Evolutionary conservation across 2,329 filamentous ascomycete genomes (phyloP).

Genomic region (Fusarium concolor): DNA sequence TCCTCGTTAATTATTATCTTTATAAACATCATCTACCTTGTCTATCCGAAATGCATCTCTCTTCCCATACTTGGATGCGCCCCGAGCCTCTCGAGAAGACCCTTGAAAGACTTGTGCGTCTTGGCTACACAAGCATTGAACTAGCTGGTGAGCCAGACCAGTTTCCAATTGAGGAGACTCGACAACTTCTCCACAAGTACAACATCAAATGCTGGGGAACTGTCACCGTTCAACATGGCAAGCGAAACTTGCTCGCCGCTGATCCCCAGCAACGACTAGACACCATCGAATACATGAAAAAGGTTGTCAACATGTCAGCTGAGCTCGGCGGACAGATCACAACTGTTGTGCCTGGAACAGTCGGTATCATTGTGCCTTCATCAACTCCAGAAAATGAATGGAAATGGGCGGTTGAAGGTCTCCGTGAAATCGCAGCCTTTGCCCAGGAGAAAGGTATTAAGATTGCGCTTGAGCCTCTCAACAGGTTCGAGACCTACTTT

Average conservation of each 20-base stretch:
- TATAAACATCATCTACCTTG: rapidly evolving
- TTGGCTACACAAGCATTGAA: slow-evolving; percentile 36
- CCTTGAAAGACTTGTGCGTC: slow-evolving; percentile 16
- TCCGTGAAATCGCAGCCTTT: slow-evolving; percentile 27
- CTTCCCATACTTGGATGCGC: slow-evolving; percentile 41
- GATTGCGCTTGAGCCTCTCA: slow-evolving; percentile 37
- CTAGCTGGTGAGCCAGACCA: slow-evolving; percentile 29
- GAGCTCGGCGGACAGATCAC: slow-evolving; percentile 30
- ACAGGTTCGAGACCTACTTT: slow-evolving; percentile 42
- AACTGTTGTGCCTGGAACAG: slow-evolving; percentile 24
- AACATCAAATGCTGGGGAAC: slow-evolving; percentile 34
- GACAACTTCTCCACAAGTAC: slow-evolving; percentile 28
- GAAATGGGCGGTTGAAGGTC: slow-evolving; percentile 32
- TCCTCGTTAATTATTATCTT: no score
- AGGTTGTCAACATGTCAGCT: slow-evolving; percentile 28
- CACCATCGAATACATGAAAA: slow-evolving; percentile 34
- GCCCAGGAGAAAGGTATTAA: slow-evolving; percentile 20
- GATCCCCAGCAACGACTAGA: slow-evolving; percentile 26
- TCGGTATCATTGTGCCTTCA: slow-evolving; percentile 19
- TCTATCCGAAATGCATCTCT: slow-evolving; percentile 28
- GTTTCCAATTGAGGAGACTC: slow-evolving; percentile 6
- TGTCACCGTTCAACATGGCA: slow-evolving; percentile 35
- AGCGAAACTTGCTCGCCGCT: slow-evolving; percentile 28
- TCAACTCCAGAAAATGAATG: slow-evolving; percentile 36
- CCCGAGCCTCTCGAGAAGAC: slow-evolving; percentile 34